A percentile compares a stretch with the other conserved stretches of the same genome.
Conservation (phyloP, 1,284 basidiomycete genomes). For the Tremellales sp. region DNA sequence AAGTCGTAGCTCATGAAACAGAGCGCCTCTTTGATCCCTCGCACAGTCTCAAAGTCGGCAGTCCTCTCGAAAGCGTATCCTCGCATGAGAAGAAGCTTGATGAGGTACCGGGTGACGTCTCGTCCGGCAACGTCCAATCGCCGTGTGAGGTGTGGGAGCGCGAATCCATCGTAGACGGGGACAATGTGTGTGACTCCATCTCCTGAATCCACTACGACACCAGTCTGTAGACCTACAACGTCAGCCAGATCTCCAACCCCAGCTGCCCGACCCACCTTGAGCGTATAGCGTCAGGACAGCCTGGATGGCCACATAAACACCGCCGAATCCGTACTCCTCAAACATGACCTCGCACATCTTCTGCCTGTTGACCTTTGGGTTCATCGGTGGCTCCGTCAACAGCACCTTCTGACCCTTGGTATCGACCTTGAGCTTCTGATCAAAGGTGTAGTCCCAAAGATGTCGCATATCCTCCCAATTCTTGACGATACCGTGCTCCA, state of each 20-base stretch:
- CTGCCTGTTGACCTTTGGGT: slow-evolving; percentile 88
- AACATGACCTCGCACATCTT: slow-evolving; percentile 99
- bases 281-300: slow-evolving; percentile 97
- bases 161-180: slow-evolving; percentile 94
- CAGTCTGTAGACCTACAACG: slow-evolving; percentile 81
- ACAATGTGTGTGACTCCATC: slow-evolving; percentile 99
- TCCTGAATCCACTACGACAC: slow-evolving; percentile 97
- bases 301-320: slow-evolving; percentile 97
- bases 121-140: slow-evolving; percentile 95
- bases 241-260: background rate
- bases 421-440: slow-evolving; percentile 89
- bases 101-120: slow-evolving; percentile 96
- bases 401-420: slow-evolving; percentile 84
- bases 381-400: slow-evolving; percentile 99
- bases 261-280: slow-evolving; percentile 65
- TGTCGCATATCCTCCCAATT: slow-evolving; percentile 99
- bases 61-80: slow-evolving; percentile 99
- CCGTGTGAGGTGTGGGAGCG: slow-evolving; percentile 88
- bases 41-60: slow-evolving; percentile 97
- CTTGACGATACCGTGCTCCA: slow-evolving; percentile 98
- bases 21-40: slow-evolving; percentile 97
- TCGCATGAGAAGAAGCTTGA: slow-evolving; percentile 96
- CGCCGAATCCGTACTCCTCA: slow-evolving; percentile 94
- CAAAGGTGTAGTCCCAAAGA: slow-evolving; percentile 97
- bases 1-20: slow-evolving; percentile 98